Evolutionary conservation across 345 rosid genomes (phyloP), one percentile per base, ranked within the genome.

Genomic region (Abelmoschus esculentus): DNA sequence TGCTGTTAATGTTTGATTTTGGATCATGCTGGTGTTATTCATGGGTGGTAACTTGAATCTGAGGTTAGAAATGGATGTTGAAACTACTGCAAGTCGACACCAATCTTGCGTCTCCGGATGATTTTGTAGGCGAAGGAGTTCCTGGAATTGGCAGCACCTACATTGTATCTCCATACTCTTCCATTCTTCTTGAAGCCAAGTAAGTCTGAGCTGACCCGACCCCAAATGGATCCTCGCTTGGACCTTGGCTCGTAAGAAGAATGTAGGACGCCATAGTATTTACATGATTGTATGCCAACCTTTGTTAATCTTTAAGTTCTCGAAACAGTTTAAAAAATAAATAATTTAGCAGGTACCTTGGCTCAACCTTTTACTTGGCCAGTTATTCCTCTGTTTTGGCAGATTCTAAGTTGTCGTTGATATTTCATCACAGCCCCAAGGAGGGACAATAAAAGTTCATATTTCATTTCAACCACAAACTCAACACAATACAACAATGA

Each of bases 61-160:
- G 17, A 22, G 57, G 13, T 56, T 14, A 46, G 18, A 34, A 32
- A 34, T n/a, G n/a, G 9, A 57, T 63, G 14, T 55, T 10, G 19
- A 64, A 73, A 63, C 69, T 75, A 31, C 32, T 31, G 80, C 85
- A 93, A 97, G 95, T 71, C 75, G 98, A 93, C 79, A 93, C 97
- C 26, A 89, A 88, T 77, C 90, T 88, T 3, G 70, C 66, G 40
- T 83, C 95, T 28, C 95, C 97, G 0, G 57, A 80, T 31, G 97
- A 93, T 74, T 78, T 91, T 56, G 85, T 88, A 26, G 57, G 72
- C 0, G 78, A 83, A 75, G 97, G 97, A 7, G 84, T 88, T 47
- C 78, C 88, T 2, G 92, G 95, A 50, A 69, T 83, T 52, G 74
- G 83, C 34, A 80, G 81, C 56, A 74, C 84, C 57, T 93, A 87